phyloP scores from a whole-genome alignment of 495 filamentous ascomycete species.

The Penicillium macrosclerotiorum region DNA sequence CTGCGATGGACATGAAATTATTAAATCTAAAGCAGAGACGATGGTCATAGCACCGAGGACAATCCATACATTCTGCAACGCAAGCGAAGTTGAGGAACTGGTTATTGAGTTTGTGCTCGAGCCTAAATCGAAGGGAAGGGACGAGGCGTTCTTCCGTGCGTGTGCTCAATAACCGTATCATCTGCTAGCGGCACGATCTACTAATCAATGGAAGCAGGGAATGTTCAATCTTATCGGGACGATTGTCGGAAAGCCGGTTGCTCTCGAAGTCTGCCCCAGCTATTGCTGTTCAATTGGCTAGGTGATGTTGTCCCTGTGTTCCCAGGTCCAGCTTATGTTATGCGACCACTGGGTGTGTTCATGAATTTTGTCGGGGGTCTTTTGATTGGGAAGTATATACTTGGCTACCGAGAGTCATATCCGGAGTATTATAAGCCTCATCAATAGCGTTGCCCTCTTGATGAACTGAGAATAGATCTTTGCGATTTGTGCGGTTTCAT shows the following conservation, averaged over 20 bases:
- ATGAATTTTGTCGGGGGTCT: slow-evolving; percentile 14
- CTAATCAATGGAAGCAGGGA: too few species aligned
- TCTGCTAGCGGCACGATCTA: too few species aligned
- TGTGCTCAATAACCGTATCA: neutral
- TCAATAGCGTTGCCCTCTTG: too few species aligned
- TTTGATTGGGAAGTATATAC: slow-evolving; percentile 11
- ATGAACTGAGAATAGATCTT: too few species aligned
- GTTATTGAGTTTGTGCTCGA: slow-evolving; percentile 12
- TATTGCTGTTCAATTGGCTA: slow-evolving; percentile 12
- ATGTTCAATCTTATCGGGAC: slow-evolving; percentile 18
- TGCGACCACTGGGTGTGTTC: neutral
- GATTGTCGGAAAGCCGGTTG: slow-evolving; percentile 12
- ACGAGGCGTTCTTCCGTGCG: slow-evolving; percentile 15
- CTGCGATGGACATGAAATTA: neutral
- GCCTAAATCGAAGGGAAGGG: slow-evolving; percentile 3
- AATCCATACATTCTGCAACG: slow-evolving; percentile 14
- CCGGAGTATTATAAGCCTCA: slow-evolving; percentile 14
- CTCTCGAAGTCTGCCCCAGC: slow-evolving; percentile 9
- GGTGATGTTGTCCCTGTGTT: slow-evolving; percentile 13
- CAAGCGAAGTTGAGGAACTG: slow-evolving; percentile 4
- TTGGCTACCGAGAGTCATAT: slow-evolving; percentile 13
- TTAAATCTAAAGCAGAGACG: slow-evolving; percentile 5
- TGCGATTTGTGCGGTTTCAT: too few species aligned
- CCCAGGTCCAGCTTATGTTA: slow-evolving; percentile 3
- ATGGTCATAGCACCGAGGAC: slow-evolving; percentile 5